These are phyloP conservation scores for Pyricularia grisea DNA, from an alignment of 2,329 filamentous ascomycete species.

Conservation along the genomic window DNA sequence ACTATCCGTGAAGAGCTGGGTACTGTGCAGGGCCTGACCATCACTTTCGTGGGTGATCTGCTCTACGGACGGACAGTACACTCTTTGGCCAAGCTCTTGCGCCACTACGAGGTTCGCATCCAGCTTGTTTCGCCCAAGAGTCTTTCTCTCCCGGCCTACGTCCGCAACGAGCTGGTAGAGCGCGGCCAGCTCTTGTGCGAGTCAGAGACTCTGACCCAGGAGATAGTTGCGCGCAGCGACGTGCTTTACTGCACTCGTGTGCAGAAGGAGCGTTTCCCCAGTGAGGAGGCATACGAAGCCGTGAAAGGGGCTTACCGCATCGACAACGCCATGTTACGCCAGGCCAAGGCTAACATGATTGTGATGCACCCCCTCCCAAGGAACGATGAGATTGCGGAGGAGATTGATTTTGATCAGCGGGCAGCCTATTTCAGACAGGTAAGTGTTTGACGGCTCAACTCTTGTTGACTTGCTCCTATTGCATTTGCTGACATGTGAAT, in stretches of 20 bases:
- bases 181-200: conserved; percentile 73
- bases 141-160: conserved; percentile 65
- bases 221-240: conserved; percentile 78
- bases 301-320: conserved; percentile 86
- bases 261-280: conserved; percentile 92
- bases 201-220: conserved; percentile 69
- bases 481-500: conserved; percentile 28
- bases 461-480: background rate
- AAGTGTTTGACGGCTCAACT: conserved; percentile 31
- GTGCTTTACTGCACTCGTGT: conserved; percentile 96
- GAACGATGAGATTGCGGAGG: conserved; percentile 87
- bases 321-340: conserved; percentile 80
- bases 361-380: conserved; percentile 93
- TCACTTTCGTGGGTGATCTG: conserved; percentile 92
- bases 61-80: conserved; percentile 91
- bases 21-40: conserved; percentile 88
- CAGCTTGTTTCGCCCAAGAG: conserved; percentile 81
- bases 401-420: conserved; percentile 94
- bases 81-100: conserved; percentile 86
- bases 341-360: conserved; percentile 87
- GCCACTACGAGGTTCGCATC: conserved; percentile 89
- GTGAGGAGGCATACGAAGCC: conserved; percentile 67
- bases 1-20: conserved; percentile 97
- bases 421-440: conserved; percentile 99
- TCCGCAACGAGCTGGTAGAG: conserved; percentile 60